Evolutionary conservation across 2,329 filamentous ascomycete genomes (phyloP).

Genomic region (Verticillium isaacii): DNA sequence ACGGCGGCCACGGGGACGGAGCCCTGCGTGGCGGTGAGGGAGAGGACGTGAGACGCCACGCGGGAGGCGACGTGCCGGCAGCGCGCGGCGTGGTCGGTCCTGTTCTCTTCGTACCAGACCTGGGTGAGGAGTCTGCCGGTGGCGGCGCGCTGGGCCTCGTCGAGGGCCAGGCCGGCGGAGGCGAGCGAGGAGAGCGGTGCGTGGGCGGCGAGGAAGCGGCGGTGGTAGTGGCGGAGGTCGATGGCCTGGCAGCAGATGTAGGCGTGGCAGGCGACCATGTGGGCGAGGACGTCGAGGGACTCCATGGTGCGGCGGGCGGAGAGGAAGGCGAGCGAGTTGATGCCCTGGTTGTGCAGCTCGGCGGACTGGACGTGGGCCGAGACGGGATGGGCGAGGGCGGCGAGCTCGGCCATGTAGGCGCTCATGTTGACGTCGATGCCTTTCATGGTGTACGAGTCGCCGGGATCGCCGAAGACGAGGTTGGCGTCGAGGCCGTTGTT

Average conservation of each 20-base stretch:
- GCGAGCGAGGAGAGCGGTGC: background rate
- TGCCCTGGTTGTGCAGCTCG: constrained; percentile 62
- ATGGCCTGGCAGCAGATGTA: constrained; percentile 54
- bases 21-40: background rate
- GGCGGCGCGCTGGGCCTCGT: constrained; percentile 13
- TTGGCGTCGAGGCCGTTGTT: constrained; percentile 61
- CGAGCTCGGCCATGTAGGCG: constrained; percentile 58
- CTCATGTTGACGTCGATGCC: constrained; percentile 63
- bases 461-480: constrained; percentile 54
- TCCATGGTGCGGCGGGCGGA: constrained; percentile 51
- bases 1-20: background rate
- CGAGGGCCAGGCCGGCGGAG: background rate
- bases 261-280: constrained; percentile 51
- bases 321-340: constrained; percentile 62
- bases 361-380: constrained; percentile 59
- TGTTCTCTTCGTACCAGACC: constrained; percentile 15
- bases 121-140: constrained; percentile 13
- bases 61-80: constrained; percentile 5
- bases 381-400: constrained; percentile 57
- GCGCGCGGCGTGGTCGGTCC: constrained; percentile 3
- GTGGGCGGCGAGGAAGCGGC: constrained; percentile 19
- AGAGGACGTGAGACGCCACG: constrained; percentile 3
- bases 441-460: constrained; percentile 55
- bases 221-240: constrained; percentile 24
- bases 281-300: constrained; percentile 49